These are phyloP conservation scores for Lizonia empirigonia DNA, from an alignment of 2,329 filamentous ascomycete species.

Conservation along the genomic window DNA sequence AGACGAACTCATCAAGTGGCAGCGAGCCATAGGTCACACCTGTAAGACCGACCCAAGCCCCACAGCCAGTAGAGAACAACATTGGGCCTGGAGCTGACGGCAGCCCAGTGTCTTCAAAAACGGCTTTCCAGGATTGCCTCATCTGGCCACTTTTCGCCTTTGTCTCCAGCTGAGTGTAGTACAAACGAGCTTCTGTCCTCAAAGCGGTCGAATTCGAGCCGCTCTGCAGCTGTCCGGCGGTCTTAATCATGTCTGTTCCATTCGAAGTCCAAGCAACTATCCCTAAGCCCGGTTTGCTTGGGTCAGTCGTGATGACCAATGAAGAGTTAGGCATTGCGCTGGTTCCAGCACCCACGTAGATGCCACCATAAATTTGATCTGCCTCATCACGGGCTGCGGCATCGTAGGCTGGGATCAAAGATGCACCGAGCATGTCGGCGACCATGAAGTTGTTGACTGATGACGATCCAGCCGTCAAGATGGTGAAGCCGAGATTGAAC, in stretches of 20 bases:
- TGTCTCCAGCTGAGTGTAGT: conserved; percentile 30
- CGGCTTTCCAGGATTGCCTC: conserved; percentile 28
- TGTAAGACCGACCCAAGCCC: conserved; percentile 30
- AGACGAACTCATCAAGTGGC: conserved; percentile 35
- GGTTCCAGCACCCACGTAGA: conserved; percentile 25
- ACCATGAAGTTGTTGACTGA: conserved; percentile 9
- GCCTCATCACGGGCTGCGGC: conserved; percentile 39
- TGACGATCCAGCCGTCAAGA: conserved; percentile 44
- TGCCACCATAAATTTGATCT: conserved; percentile 31
- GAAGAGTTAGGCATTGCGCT: conserved; percentile 27
- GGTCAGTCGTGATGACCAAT: conserved; percentile 34
- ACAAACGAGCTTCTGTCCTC: conserved; percentile 24
- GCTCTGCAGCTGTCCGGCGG: conserved; percentile 20
- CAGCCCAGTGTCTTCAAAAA: conserved; percentile 30
- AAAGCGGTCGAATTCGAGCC: conserved; percentile 10
- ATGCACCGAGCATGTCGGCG: conserved; percentile 19
- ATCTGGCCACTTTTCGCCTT: conserved; percentile 17
- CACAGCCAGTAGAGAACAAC: conserved; percentile 30
- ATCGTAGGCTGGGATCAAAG: conserved; percentile 31
- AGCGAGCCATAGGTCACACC: conserved; percentile 30
- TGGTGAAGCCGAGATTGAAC: conserved; percentile 52
- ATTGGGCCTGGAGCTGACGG: conserved; percentile 18
- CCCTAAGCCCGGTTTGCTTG: conserved; percentile 34
- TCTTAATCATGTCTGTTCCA: conserved; percentile 38
- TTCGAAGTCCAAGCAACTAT: conserved; percentile 41